phyloP scores from a whole-genome alignment of 257 asterid species.

The Rehmannia glutinosa region DNA sequence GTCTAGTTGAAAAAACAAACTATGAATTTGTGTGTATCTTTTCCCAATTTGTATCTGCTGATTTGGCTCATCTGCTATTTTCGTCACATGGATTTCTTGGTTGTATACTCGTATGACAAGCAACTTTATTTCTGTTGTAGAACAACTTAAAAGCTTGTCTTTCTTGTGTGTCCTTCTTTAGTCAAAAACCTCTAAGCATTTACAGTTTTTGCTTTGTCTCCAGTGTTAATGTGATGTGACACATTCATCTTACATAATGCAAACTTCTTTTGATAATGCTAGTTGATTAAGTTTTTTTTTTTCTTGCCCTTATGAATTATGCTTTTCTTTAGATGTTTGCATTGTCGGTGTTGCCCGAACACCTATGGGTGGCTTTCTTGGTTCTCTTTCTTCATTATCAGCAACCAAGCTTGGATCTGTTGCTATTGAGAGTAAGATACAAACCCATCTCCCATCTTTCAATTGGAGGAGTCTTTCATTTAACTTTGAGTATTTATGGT shows the following conservation, averaged over 20 bases:
- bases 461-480: not conserved
- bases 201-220: not conserved
- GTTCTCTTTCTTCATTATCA: slow-evolving; percentile 82
- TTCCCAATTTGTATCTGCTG: not conserved
- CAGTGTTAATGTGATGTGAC: not conserved
- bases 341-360: slow-evolving; percentile 96
- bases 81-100: not conserved
- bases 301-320: slow-evolving; percentile 3
- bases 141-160: not conserved
- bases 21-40: not conserved
- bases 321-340: slow-evolving; percentile 71
- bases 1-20: not conserved
- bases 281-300: not conserved
- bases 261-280: not conserved
- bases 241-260: not conserved
- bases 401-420: slow-evolving; percentile 96
- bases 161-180: not conserved
- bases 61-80: not conserved
- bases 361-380: slow-evolving; percentile 95
- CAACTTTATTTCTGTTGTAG: not conserved
- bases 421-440: slow-evolving; percentile 78
- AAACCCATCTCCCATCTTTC: not conserved
- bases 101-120: not conserved
- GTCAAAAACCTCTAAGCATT: slow-evolving; percentile 1
- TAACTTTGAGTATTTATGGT: not conserved